Percentiles rank a stretch among this genome's conserved stretches.
Evolutionary conservation across 2,329 filamentous ascomycete species (phyloP).

Genomic region (Fusarium sp.): DNA sequence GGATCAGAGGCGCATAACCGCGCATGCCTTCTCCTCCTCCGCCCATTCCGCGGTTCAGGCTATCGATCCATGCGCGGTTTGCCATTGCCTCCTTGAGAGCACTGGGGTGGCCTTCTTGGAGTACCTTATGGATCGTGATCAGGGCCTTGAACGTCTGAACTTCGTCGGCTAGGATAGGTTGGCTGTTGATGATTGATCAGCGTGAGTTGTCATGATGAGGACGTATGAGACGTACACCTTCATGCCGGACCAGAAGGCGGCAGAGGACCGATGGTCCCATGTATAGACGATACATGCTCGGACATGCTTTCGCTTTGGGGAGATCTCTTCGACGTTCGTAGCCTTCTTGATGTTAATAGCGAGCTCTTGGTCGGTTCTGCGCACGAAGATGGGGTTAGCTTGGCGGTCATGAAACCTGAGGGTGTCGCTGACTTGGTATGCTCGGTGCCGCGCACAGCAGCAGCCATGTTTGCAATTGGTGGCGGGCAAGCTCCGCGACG

Average conservation of each 20-base stretch:
- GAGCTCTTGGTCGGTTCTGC: constrained; percentile 72
- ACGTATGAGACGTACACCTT: constrained; percentile 79
- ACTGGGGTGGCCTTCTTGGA: constrained; percentile 93
- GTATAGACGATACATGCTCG: constrained; percentile 98
- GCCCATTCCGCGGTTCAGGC: constrained; percentile 81
- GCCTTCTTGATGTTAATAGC: constrained; percentile 76
- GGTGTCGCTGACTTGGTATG: constrained; percentile 47
- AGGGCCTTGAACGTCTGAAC: constrained; percentile 99
- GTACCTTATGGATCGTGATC: constrained; percentile 95
- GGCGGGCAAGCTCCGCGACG: constrained; percentile 25
- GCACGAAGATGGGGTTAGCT: constrained; percentile 24
- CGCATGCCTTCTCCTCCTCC: constrained; percentile 86
- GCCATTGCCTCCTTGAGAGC: constrained; percentile 88
- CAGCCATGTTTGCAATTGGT: constrained; percentile 40
- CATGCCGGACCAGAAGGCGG: constrained; percentile 96
- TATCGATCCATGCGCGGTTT: constrained; percentile 91
- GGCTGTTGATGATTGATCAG: constrained; percentile 59
- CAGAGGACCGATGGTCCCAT: constrained; percentile 97
- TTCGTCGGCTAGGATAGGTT: constrained; percentile 98
- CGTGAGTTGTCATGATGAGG: constrained; percentile 2
- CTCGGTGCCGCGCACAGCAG: constrained; percentile 46
- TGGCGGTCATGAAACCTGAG: not conserved
- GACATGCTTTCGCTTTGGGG: constrained; percentile 88
- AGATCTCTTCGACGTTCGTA: constrained; percentile 72
- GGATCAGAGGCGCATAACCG: constrained; percentile 90